Conservation (phyloP, 2,329 filamentous ascomycete genomes). For the Pseudogymnoascus destructans region DNA sequence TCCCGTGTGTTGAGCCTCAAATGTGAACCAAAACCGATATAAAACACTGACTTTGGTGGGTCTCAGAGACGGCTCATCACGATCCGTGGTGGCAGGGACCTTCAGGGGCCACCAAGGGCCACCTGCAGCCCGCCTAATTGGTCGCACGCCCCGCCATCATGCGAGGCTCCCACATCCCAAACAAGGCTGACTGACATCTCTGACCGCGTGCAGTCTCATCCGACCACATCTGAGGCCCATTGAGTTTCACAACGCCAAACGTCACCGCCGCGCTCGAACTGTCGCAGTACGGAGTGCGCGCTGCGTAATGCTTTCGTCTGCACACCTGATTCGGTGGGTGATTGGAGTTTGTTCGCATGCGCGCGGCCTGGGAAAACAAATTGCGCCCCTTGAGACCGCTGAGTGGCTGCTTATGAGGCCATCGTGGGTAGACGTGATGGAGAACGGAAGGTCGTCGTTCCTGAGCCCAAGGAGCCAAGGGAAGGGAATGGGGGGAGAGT, state of each 20-base stretch:
- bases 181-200: slow-evolving; percentile 2
- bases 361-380: background rate
- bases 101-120: background rate
- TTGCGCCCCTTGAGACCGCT: background rate
- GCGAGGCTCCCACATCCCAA: slow-evolving; percentile 1
- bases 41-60: background rate
- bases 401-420: background rate
- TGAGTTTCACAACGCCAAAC: background rate
- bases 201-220: background rate
- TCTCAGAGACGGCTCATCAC: background rate
- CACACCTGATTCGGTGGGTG: background rate
- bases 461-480: background rate
- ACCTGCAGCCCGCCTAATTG: slow-evolving; percentile 1
- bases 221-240: background rate
- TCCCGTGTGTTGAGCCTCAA: background rate
- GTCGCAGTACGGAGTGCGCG: background rate
- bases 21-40: slow-evolving; percentile 3
- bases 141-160: background rate
- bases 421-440: background rate
- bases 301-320: background rate
- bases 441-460: background rate
- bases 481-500: background rate
- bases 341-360: background rate
- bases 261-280: background rate
- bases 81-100: background rate